Conservation (phyloP, 23 red algal genomes). For the Gracilaria gracilis region DNA sequence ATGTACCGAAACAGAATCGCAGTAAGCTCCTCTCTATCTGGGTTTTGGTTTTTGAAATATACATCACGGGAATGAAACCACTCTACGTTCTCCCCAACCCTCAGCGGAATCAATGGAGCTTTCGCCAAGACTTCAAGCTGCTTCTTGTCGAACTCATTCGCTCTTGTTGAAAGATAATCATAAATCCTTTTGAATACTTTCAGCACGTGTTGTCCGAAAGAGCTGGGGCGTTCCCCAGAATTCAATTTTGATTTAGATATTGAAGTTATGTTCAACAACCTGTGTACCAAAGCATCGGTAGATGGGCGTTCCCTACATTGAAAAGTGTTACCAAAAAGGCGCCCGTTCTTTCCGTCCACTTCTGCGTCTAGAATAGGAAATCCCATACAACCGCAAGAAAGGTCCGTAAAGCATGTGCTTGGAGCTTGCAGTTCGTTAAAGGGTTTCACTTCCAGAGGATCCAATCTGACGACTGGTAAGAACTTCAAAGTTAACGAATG, state of each 20-base stretch:
- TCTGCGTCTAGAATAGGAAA: conserved; percentile 59
- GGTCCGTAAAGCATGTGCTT: conserved; percentile 44
- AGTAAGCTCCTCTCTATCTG: conserved; percentile 5
- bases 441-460: conserved; percentile 30
- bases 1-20: conserved; percentile 6
- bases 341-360: conserved; percentile 1
- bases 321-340: conserved; percentile 11
- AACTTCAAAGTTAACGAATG: conserved; percentile 30
- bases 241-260: conserved; percentile 25
- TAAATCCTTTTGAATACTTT: conserved; percentile 26
- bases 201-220: conserved; percentile 32
- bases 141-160: conserved; percentile 37
- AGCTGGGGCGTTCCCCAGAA: neutral
- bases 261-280: conserved; percentile 32
- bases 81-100: conserved; percentile 12
- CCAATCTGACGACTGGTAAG: conserved; percentile 31
- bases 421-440: conserved; percentile 43
- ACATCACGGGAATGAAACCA: conserved; percentile 53
- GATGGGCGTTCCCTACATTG: conserved; percentile 26
- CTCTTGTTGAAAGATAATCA: conserved; percentile 44
- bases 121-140: conserved; percentile 16
- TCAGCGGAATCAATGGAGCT: conserved; percentile 38
- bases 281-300: neutral
- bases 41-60: conserved; percentile 29
- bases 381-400: conserved; percentile 44